Evolutionary conservation across 2,329 filamentous ascomycete genomes (phyloP), one percentile per base, ranked within the genome.

Genomic region (Leptographium flavum): DNA sequence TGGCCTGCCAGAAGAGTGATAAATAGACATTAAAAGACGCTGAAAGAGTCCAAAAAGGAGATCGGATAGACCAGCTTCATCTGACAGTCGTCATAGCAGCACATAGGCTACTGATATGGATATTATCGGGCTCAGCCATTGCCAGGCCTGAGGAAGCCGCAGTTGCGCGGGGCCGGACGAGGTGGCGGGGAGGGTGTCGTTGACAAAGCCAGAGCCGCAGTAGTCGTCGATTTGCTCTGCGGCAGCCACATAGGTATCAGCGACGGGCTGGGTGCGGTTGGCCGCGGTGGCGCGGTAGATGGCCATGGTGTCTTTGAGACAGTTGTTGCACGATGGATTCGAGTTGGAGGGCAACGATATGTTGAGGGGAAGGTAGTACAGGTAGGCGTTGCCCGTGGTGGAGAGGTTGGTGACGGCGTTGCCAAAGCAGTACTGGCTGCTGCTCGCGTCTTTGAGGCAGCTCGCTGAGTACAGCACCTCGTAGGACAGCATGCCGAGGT

Each of bases 351-450:
- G 84, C 13, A 95, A 65, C 1, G 69, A 62, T 35, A 79, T 71
- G 48, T 92, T 92, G 45, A 94, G 71, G 0, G 88, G 85, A 3
- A 96, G 68, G 56, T 83, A 90, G 65, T 95, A 98, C 31, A 92
- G 72, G 57, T 88, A 90, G 30, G 77, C 73, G 58, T 92, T 82
- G 28, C 78, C 75, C 0, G 83, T 69, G 9, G 75, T 81, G 21
- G 76, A 74, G 6, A 66, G 59, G 62, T 94, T 94, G 40, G 83
- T 87, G 49, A 88, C 78, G 42, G 90, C 87, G 54, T 85, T 81
- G 52, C 84, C 84, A 60, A 87, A 95, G 66, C 77, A 82, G 67
- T 90, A 95, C 52, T 78, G 73, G 42, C 70, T 70, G 1, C 78
- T 79, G 1, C 67, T 62, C 0, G 75, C 69, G 57, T 85, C 76